Percentiles rank a stretch among this genome's conserved stretches.
These are phyloP conservation scores for Mortierella sp. DNA, from an alignment of 371 early-diverging fungal species.

Conservation along the genomic window DNA sequence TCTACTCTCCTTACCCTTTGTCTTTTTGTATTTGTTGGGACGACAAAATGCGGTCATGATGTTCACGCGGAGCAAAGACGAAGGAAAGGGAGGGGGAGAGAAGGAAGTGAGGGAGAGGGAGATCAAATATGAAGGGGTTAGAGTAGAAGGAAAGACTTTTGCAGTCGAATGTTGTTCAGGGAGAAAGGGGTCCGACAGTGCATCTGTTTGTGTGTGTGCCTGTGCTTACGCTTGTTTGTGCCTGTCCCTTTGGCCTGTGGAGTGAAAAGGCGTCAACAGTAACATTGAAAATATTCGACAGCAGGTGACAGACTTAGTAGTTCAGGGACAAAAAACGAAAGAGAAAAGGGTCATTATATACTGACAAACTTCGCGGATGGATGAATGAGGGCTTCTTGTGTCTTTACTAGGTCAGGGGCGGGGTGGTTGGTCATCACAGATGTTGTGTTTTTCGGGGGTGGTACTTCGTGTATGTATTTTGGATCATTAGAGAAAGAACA, in stretches of 20 bases:
- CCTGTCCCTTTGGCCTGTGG: neutral
- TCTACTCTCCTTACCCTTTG: neutral
- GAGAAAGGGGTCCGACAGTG: neutral
- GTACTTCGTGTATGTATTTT: neutral
- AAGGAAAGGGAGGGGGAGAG: no score
- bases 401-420: conserved; percentile 7
- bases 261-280: neutral
- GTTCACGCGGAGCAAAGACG: conserved; percentile 2
- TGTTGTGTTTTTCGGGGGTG: neutral
- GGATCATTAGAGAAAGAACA: neutral
- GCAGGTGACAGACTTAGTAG: neutral
- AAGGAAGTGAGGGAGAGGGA: neutral
- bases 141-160: neutral
- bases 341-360: neutral
- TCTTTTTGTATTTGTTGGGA: conserved; percentile 1
- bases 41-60: neutral
- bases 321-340: neutral
- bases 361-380: neutral
- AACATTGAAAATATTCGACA: neutral
- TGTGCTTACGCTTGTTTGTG: neutral
- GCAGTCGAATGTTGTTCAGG: neutral
- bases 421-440: neutral
- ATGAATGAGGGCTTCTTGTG: neutral
- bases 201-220: neutral
- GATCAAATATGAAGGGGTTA: neutral